Base-by-base conservation (phyloP, 371 early-diverging fungal genomes). In the Chytridium lagenaria region DNA sequence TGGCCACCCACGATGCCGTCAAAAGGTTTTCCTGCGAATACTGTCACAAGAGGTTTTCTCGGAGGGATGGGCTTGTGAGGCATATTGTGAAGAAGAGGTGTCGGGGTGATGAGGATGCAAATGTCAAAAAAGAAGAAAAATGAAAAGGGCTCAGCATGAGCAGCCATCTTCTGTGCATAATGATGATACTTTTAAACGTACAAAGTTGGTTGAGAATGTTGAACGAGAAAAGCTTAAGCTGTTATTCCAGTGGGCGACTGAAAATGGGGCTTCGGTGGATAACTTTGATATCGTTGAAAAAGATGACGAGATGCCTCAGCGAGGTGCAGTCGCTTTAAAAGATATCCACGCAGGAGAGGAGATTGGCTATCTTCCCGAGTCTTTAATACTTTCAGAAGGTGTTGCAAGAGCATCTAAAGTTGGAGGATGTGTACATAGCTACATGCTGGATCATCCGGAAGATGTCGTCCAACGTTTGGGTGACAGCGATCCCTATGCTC, bases 401-500 rank as follows among this genome's bases (percentile, higher is more conserved):
- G 68, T 51, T n/a, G 74, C 74, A 49, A 70, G 52, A n/a, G 22
- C 36, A 0, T 77, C 78, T 1, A 49, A 19, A 12, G 15, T 72
- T 16, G 75, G 78, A 10, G 26, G n/a, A 10, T 23, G 5, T 10
- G 57, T 78, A 7, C 16, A 12, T n/a, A 40, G 19, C 26, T 70
- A 74, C 59, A 37, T 73, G 38, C n/a, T 15, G 23, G 28, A 61
- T 5, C 59, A 78, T 52, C 12, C 69, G 16, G 67, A 30, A 16
- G 67, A 67, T 2, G 16, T 52, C 65, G 31, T 15, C 2, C 1
- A 19, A 30, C 33, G 64, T 28, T 33, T 63, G 30, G 39, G 67
- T 28, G 69, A 55, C 19, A 69, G 59, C 10, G 80, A 77, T 55
- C 74, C 76, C n/a, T 77, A 80, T 52, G 78, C 78, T 34, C 52